These are phyloP conservation scores for Schizochytrium sp. DNA, from an alignment of 108 stramenopile genomes.

Conservation along the genomic window DNA sequence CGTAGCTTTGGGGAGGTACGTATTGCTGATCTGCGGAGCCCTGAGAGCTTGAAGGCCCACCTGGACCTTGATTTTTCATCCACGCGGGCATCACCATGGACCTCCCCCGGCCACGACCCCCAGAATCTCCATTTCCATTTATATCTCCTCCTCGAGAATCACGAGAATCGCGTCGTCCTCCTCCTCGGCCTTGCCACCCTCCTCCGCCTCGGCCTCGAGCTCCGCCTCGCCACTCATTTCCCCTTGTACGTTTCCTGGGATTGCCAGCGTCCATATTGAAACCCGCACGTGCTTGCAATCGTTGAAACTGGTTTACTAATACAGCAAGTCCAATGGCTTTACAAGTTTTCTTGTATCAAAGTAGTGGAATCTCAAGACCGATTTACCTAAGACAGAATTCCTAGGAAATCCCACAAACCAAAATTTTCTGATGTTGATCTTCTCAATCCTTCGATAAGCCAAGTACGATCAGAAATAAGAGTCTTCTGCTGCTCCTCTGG, in stretches of 20 bases:
- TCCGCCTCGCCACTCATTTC: slow-evolving; percentile 24
- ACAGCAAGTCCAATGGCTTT: too few relatives aligned
- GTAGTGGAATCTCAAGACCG: too few relatives aligned
- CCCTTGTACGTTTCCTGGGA: not conserved
- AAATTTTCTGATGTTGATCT: too few relatives aligned
- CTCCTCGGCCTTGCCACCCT: not conserved
- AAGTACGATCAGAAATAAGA: too few relatives aligned
- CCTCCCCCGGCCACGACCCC: slow-evolving; percentile 51
- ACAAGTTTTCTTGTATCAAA: too few relatives aligned
- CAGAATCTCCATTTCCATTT: not conserved
- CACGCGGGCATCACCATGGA: slow-evolving; percentile 54
- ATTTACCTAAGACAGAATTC: too few relatives aligned
- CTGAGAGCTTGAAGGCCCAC: not conserved
- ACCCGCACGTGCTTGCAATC: too few relatives aligned
- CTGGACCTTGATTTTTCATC: slow-evolving; percentile 36
- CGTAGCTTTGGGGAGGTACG: not conserved
- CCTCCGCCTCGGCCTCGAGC: not conserved
- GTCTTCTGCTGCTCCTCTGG: too few relatives aligned
- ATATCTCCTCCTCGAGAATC: not conserved
- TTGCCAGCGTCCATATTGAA: not conserved
- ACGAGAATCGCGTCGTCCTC: not conserved
- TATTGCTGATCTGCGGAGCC: not conserved
- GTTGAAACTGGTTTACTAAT: too few relatives aligned
- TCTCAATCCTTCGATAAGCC: too few relatives aligned
- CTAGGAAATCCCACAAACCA: too few relatives aligned